Evolutionary conservation across 1,139 yeast species (phyloP).

Genomic region (Taphrina wiesneri): DNA sequence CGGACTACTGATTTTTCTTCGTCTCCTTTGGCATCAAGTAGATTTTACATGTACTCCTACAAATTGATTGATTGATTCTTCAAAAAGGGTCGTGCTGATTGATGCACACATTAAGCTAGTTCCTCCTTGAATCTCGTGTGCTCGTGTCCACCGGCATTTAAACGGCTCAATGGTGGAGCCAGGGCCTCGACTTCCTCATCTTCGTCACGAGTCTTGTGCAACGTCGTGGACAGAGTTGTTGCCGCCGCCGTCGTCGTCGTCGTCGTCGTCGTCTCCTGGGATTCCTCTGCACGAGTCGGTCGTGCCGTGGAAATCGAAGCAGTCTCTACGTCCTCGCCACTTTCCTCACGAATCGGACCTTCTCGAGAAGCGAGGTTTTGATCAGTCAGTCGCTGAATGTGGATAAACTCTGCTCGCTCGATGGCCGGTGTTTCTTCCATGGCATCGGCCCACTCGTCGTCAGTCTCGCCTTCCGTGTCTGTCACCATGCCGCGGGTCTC

Average conservation of each 20-base stretch:
- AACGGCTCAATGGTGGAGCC: constrained; percentile 1
- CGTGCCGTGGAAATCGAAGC: constrained; percentile 21
- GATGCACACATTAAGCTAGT: constrained; percentile 21
- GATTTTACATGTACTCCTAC: neutral
- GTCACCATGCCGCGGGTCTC: constrained; percentile 29
- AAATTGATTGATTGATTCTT: neutral
- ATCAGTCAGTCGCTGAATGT: constrained; percentile 1
- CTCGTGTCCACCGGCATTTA: constrained; percentile 1
- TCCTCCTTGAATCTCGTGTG: constrained; percentile 32
- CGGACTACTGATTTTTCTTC: neutral
- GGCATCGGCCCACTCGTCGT: constrained; percentile 33
- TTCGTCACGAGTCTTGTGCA: neutral
- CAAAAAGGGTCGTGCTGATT: neutral
- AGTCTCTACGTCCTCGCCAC: constrained; percentile 23
- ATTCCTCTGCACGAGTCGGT: constrained; percentile 8
- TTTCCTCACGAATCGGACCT: neutral
- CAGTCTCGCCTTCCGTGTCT: constrained; percentile 34
- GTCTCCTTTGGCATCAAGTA: neutral
- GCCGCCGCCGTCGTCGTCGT: neutral
- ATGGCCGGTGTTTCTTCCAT: constrained; percentile 29
- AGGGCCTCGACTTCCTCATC: constrained; percentile 13
- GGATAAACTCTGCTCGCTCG: constrained; percentile 18
- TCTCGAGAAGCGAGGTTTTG: constrained; percentile 1
- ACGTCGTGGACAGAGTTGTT: neutral
- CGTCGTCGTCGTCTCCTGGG: neutral